Evolutionary conservation across 78 protist genomes (phyloP).

Genomic region (Dictyostelium purpureum): DNA sequence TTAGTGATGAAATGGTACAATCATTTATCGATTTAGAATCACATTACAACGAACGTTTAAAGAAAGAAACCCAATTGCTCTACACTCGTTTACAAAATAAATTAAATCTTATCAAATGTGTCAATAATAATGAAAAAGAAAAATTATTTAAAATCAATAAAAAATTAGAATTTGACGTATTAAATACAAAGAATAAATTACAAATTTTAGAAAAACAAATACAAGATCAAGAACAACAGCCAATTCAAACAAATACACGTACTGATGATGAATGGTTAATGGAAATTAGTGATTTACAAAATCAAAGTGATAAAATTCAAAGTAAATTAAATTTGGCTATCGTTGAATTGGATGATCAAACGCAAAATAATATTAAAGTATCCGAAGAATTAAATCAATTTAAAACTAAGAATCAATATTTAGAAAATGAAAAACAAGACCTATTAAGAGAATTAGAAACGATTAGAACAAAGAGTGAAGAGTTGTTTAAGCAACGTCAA

Average conservation of each 20-base stretch:
- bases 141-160: not conserved
- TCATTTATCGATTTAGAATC: not conserved
- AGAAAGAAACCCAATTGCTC: slow-evolving; percentile 25
- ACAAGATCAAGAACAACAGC: not conserved
- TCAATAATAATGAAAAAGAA: slow-evolving; percentile 1
- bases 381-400: not conserved
- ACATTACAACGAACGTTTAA: not conserved
- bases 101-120: not conserved
- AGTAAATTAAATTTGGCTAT: not conserved
- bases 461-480: not conserved
- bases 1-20: not conserved
- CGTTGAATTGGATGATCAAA: slow-evolving; percentile 1
- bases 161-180: too few relatives aligned
- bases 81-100: slow-evolving; percentile 26
- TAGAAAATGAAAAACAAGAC: not conserved
- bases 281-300: slow-evolving; percentile 16
- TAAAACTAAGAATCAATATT: not conserved
- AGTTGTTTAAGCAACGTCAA: not conserved
- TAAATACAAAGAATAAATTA: too few relatives aligned
- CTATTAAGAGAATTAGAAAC: not conserved
- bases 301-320: slow-evolving; percentile 10
- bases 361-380: not conserved
- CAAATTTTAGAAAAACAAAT: too few relatives aligned
- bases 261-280: slow-evolving; percentile 43
- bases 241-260: not conserved